Conservation (phyloP, 306 rosid genomes). For the cucumber (Cucumis sativus) region DNA sequence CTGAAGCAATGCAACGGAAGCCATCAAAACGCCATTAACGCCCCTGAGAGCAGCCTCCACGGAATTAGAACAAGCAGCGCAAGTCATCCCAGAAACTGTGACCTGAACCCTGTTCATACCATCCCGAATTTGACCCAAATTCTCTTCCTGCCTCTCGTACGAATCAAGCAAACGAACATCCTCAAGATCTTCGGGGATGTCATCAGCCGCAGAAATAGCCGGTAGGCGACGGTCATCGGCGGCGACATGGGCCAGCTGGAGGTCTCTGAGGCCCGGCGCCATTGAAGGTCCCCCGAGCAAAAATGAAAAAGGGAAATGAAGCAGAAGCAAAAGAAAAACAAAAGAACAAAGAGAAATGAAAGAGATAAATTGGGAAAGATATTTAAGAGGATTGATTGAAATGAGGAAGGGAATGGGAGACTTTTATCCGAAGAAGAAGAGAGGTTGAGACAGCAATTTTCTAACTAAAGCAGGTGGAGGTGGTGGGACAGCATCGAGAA, state of each 20-base stretch:
- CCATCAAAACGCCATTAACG: constrained; percentile 52
- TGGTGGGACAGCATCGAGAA: constrained; percentile 1
- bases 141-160: constrained; percentile 23
- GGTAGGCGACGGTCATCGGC: neutral
- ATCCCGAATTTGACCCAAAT: constrained; percentile 12
- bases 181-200: constrained; percentile 44
- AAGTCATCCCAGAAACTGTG: constrained; percentile 79
- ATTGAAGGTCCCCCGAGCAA: constrained; percentile 15
- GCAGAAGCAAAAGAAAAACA: neutral
- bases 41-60: constrained; percentile 61
- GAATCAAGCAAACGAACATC: constrained; percentile 70
- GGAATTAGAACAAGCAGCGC: constrained; percentile 92
- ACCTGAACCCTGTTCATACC: constrained; percentile 54
- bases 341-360: neutral
- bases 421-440: constrained; percentile 13
- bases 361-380: neutral
- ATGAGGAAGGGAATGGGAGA: neutral
- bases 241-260: constrained; percentile 32
- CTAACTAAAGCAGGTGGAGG: constrained; percentile 20
- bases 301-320: neutral
- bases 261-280: constrained; percentile 34
- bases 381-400: neutral
- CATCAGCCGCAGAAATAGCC: neutral
- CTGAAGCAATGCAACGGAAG: constrained; percentile 88
- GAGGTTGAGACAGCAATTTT: constrained; percentile 26